phyloP scores from a whole-genome alignment of 2,329 filamentous ascomycete species.

The Phyllachora maydis region DNA sequence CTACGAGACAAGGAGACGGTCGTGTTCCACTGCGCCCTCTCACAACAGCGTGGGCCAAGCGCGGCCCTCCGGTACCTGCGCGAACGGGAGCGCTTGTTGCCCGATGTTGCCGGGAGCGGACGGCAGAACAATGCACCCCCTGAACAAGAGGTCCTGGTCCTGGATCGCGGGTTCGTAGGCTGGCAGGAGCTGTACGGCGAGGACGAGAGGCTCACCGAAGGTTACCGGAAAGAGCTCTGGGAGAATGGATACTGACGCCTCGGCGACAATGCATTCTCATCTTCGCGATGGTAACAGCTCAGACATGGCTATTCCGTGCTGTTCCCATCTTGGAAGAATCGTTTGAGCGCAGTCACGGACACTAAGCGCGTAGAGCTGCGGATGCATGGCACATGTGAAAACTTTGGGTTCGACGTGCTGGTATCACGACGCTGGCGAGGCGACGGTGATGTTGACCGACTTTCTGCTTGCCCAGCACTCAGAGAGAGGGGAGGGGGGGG shows the following conservation, averaged over 20 bases:
- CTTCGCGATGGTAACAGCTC: too few relatives aligned
- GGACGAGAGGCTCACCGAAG: conserved; percentile 66
- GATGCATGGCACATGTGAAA: too few relatives aligned
- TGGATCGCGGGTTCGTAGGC: conserved; percentile 66
- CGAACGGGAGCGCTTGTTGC: conserved; percentile 35
- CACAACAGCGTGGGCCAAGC: conserved; percentile 72
- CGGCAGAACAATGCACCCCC: conserved; percentile 4
- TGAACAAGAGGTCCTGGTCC: conserved; percentile 55
- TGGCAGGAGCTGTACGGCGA: conserved; percentile 77
- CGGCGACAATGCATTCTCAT: conserved; percentile 1
- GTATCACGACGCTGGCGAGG: too few relatives aligned
- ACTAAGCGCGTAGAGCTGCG: too few relatives aligned
- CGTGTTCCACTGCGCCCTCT: conserved; percentile 85
- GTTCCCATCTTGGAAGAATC: conserved; percentile 1
- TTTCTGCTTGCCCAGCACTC: too few relatives aligned
- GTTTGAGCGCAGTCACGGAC: too few relatives aligned
- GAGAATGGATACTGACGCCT: conserved; percentile 34
- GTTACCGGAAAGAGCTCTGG: conserved; percentile 74
- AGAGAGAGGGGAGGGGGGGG: too few relatives aligned
- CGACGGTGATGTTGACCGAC: too few relatives aligned
- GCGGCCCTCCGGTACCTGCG: conserved; percentile 66
- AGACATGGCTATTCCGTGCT: too few relatives aligned
- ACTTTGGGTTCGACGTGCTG: too few relatives aligned
- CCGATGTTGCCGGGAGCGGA: conserved; percentile 5
- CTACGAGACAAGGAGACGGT: conserved; percentile 63